Evolutionary conservation across 2,329 filamentous ascomycete genomes (phyloP).

Genomic region (Penicillium sp.): DNA sequence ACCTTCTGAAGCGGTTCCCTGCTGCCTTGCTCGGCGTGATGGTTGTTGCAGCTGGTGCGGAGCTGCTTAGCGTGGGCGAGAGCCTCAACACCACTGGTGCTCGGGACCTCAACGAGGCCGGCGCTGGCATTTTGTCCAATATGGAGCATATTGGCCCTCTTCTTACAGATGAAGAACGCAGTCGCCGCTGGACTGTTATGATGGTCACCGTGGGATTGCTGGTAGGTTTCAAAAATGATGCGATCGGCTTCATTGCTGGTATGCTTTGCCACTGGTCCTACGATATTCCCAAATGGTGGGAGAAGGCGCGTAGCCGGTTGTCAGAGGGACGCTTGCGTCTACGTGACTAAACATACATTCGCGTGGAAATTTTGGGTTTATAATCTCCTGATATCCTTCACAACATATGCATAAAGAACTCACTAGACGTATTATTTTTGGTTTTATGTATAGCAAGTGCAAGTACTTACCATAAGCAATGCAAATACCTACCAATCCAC

Average conservation of each 20-base stretch:
- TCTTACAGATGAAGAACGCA: conserved; percentile 66
- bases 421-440: not conserved
- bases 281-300: conserved; percentile 36
- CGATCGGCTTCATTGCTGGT: conserved; percentile 79
- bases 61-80: conserved; percentile 81
- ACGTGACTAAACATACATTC: not conserved
- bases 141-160: conserved; percentile 41
- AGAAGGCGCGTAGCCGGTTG: conserved; percentile 28
- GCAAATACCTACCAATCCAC: not conserved
- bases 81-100: conserved; percentile 75
- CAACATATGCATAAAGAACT: not conserved
- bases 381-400: not conserved
- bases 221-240: conserved; percentile 86
- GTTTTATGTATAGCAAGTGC: not conserved
- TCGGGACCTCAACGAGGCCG: conserved; percentile 52
- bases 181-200: conserved; percentile 84
- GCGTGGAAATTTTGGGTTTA: not conserved
- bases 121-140: conserved; percentile 21
- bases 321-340: conserved; percentile 34
- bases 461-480: not conserved
- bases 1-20: conserved; percentile 71
- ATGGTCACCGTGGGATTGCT: conserved; percentile 79
- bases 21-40: conserved; percentile 77
- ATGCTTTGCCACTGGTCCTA: conserved; percentile 76
- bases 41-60: conserved; percentile 84